These are phyloP conservation scores for Golovinomyces cichoracearum DNA, from an alignment of 2,329 filamentous ascomycete species.

Conservation along the genomic window DNA sequence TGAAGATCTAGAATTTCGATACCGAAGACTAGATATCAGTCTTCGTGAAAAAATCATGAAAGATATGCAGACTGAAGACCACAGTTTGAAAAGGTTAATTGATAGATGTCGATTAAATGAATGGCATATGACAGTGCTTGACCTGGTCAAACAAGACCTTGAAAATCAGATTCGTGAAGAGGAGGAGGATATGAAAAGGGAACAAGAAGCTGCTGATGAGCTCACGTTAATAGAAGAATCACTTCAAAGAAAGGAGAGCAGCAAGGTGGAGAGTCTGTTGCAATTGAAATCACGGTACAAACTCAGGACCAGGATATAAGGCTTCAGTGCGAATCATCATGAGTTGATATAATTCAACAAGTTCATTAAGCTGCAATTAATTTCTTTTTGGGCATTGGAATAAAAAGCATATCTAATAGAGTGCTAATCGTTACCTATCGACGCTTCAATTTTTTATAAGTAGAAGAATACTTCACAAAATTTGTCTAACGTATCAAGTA, in stretches of 20 bases:
- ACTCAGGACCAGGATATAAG: constrained; percentile 5
- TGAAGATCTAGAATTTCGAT: constrained; percentile 33
- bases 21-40: constrained; percentile 32
- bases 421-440: too few species aligned
- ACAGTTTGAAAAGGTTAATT: constrained; percentile 34
- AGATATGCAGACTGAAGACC: constrained; percentile 50
- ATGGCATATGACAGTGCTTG: constrained; percentile 29
- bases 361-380: too few species aligned
- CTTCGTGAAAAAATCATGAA: constrained; percentile 40
- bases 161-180: constrained; percentile 14
- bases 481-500: too few species aligned
- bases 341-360: background rate
- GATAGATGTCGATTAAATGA: constrained; percentile 41
- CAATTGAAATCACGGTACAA: constrained; percentile 8
- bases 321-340: background rate
- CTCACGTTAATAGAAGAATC: constrained; percentile 10
- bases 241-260: constrained; percentile 12
- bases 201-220: constrained; percentile 6
- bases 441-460: too few species aligned
- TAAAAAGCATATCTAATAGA: constrained; percentile 5
- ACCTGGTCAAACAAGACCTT: constrained; percentile 17
- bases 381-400: too few species aligned
- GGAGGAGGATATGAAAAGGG: constrained; percentile 8
- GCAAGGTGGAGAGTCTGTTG: constrained; percentile 9
- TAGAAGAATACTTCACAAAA: too few species aligned